Evolutionary conservation across 2,329 filamentous ascomycete species (phyloP), one percentile per base, ranked within the genome.

Genomic region (Aspergillus glaucus): DNA sequence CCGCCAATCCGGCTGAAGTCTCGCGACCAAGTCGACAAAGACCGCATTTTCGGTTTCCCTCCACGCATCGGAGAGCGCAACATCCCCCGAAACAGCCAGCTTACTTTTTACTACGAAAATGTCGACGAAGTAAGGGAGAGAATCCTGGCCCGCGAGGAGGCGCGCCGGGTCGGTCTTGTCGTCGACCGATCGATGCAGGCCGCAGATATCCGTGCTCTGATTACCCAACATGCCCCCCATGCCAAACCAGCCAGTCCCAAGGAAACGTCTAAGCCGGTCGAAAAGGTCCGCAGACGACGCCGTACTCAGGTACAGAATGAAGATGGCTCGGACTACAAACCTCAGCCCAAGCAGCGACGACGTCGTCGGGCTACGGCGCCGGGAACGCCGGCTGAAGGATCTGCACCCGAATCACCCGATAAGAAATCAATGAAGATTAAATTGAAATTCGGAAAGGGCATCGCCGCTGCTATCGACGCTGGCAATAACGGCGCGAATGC

Each of bases 41-140:
- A 67, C 45, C 54, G 55, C n/a, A 56, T 63, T 10, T 64, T 61
- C 32, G 62, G 64, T 1, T 67, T 59, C 47, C 64, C 64, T 12
- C 64, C 64, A 5, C 57, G 45, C 10, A 58, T 62, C 21, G 62
- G 64, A 4, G 53, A 63, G 44, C 62, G 61, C 7, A 67, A 67
- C 48, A 21, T 65, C n/a, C 64, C 62, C 1, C 57, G 50, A 9
- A 44, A 51, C 4, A 45, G 45, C 5, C 51, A 59, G 10, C 62
- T 63, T 37, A 14, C 51, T 4, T 34, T 51, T 4, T 30, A 30
- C 26, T 30, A 30, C 26, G 63, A 66, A 42, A 50, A 66, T 36
- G 52, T 66, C 19, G 49, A 46, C n/a, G 44, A 48, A 39, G 62
- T 61, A 46, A 49, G 42, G 24, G 51, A 52, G 4, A 58, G 53